Evolutionary conservation across 371 early-diverging fungal genomes (phyloP).

Genomic region (Capillidium heterosporum): DNA sequence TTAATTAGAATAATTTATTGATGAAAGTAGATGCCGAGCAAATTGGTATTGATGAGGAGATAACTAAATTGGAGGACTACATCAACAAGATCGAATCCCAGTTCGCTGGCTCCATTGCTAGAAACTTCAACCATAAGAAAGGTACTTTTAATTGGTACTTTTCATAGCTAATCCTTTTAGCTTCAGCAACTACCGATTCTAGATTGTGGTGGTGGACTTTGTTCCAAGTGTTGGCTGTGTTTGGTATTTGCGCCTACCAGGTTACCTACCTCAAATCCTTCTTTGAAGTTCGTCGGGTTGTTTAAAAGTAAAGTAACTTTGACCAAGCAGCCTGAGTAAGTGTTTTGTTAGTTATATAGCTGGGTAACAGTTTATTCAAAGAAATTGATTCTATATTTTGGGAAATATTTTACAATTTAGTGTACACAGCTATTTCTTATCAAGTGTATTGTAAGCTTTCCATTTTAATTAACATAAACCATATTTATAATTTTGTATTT

Average conservation of each 20-base stretch:
- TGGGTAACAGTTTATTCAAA: no score
- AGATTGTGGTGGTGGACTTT: constrained; percentile 1
- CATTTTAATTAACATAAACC: no score
- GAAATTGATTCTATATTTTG: no score
- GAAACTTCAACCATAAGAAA: background rate
- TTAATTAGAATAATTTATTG: background rate
- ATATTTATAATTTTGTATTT: no score
- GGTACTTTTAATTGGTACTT: background rate
- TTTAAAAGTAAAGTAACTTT: background rate
- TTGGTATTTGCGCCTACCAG: background rate
- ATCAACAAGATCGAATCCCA: background rate
- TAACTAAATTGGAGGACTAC: background rate
- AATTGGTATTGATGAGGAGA: background rate
- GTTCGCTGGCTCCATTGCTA: background rate
- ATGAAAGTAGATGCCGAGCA: background rate
- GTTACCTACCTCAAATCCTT: constrained; percentile 1
- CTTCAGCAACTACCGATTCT: background rate
- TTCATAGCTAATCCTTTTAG: background rate
- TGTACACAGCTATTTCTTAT: no score
- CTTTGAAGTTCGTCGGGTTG: background rate
- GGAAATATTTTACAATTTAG: no score
- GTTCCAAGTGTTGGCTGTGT: background rate
- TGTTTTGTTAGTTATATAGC: no score
- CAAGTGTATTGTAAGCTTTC: no score
- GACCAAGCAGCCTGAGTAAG: no score